A percentile compares a stretch with the other conserved stretches of the same genome.
Conservation (phyloP, 2,329 filamentous ascomycete species). For the Penicillium sp. region DNA sequence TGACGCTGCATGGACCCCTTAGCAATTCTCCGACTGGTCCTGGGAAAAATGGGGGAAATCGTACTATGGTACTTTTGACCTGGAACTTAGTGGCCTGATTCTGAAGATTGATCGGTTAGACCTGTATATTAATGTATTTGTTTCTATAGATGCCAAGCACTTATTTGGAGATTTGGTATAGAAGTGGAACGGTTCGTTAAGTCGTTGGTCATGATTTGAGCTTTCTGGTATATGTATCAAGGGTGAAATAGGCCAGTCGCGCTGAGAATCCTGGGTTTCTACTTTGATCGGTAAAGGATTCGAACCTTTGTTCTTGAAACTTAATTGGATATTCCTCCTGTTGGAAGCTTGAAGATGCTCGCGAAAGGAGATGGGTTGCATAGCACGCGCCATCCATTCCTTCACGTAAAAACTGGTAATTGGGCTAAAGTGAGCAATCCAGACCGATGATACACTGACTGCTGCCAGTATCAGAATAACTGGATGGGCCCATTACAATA, state of each 20-base stretch:
- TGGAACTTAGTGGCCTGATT: not conserved
- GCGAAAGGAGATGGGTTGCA: too few relatives aligned
- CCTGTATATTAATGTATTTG: not conserved
- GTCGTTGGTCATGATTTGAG: too few relatives aligned
- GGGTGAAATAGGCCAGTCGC: not conserved
- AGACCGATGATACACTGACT: conserved; percentile 26
- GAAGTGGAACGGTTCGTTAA: too few relatives aligned
- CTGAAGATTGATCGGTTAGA: not conserved
- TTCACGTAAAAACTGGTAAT: conserved; percentile 18
- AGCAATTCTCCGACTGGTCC: conserved; percentile 13
- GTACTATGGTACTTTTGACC: not conserved
- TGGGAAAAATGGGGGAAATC: not conserved
- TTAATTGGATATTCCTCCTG: too few relatives aligned
- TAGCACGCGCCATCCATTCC: conserved; percentile 3
- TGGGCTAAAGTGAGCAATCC: conserved; percentile 27
- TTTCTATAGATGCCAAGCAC: conserved; percentile 1
- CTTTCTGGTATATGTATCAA: too few relatives aligned
- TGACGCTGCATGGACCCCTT: conserved; percentile 5
- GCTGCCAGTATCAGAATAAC: not conserved
- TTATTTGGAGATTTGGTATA: not conserved
- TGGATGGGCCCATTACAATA: conserved; percentile 4
- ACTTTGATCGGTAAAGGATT: too few relatives aligned
- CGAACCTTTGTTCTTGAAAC: too few relatives aligned
- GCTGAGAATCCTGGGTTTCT: not conserved
- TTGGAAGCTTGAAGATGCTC: too few relatives aligned